Evolutionary conservation across 169 alveolate genomes (phyloP).

Genomic region (Cyclospora cayetanensis): DNA sequence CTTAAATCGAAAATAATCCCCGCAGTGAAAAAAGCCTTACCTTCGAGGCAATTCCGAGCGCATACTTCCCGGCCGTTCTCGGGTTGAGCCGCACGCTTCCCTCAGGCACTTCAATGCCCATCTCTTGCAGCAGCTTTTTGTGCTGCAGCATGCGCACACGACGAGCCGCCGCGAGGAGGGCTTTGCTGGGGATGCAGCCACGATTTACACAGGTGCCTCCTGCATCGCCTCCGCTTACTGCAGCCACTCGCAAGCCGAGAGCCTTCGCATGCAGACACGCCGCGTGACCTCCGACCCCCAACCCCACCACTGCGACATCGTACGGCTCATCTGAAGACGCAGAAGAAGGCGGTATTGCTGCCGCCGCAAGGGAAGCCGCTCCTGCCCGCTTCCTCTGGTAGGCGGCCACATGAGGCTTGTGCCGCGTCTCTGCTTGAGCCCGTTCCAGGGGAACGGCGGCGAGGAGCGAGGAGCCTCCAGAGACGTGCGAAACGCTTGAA

Average conservation of each 20-base stretch:
- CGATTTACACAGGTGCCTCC: slow-evolving; percentile 81
- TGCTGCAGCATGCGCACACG: slow-evolving; percentile 74
- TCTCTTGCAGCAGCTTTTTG: slow-evolving; percentile 47
- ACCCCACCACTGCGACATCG: slow-evolving; percentile 77
- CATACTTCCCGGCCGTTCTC: slow-evolving; percentile 46
- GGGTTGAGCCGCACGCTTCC: slow-evolving; percentile 27
- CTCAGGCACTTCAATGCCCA: slow-evolving; percentile 71
- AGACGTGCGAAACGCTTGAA: too few species aligned
- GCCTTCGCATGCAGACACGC: slow-evolving; percentile 75
- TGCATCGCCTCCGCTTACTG: slow-evolving; percentile 75
- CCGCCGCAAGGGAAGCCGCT: too few species aligned
- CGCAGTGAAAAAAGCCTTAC: too few species aligned
- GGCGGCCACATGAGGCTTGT: too few species aligned
- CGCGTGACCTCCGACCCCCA: slow-evolving; percentile 82
- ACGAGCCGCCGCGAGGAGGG: slow-evolving; percentile 75
- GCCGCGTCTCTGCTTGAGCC: too few species aligned
- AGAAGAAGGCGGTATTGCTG: not conserved
- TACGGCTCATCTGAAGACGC: not conserved
- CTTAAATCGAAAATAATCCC: too few species aligned
- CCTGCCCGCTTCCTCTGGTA: too few species aligned
- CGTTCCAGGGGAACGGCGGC: too few species aligned
- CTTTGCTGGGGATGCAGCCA: slow-evolving; percentile 79
- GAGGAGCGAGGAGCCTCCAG: too few species aligned
- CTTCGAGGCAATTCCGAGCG: slow-evolving; percentile 52
- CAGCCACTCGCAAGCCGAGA: slow-evolving; percentile 71